Evolutionary conservation across 2,329 filamentous ascomycete species (phyloP), one percentile per base, ranked within the genome.

Genomic region (Chrysoporthe deuterocubensis): DNA sequence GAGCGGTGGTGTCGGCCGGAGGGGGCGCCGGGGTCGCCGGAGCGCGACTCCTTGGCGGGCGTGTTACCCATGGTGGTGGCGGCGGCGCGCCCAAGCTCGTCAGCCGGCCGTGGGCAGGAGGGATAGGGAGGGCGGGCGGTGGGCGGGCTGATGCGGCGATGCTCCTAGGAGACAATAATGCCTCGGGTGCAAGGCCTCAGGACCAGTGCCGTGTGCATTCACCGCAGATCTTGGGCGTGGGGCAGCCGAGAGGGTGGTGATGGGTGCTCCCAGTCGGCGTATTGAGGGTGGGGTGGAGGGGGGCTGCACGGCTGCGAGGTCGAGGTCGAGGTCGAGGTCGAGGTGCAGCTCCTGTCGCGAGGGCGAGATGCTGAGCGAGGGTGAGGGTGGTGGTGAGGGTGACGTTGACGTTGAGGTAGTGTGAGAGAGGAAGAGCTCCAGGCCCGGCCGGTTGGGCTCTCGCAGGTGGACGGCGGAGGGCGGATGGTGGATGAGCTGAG

Each of bases 41-140:
- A 67, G 44, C 78, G 76, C 64, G 76, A 73, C 71, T 79, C 78
- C 66, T 76, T 79, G 44, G 77, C 77, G 70, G 71, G 78, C 60
- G 71, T 69, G 68, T 79, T 79, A 58, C 78, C 78, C 78, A 79
- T 79, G 66, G 42, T 67, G 48, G 57, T 54, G 57, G 34, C 65
- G 46, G 44, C 44, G 48, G 67, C 48, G 59, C 60, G 34, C 52
- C 59, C 59, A 37, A 50, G n/a, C 18, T 66, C 14, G 67, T 58
- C 13, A 37, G 26, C 32, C 26, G 21, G n/a, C 26, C 37, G 26
- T 43, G 13, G 5, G 26, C 26, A 57, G 16, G 16, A 4, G 60
- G 32, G 14, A 13, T 1, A 37, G 32, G 43, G 6, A 9, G 21
- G n/a, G 48, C 34, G n/a, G 50, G 34, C 48, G n/a, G 34, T 18